phyloP scores from a whole-genome alignment of 805 yeast genomes.

The Barnettozyma salicaria region DNA sequence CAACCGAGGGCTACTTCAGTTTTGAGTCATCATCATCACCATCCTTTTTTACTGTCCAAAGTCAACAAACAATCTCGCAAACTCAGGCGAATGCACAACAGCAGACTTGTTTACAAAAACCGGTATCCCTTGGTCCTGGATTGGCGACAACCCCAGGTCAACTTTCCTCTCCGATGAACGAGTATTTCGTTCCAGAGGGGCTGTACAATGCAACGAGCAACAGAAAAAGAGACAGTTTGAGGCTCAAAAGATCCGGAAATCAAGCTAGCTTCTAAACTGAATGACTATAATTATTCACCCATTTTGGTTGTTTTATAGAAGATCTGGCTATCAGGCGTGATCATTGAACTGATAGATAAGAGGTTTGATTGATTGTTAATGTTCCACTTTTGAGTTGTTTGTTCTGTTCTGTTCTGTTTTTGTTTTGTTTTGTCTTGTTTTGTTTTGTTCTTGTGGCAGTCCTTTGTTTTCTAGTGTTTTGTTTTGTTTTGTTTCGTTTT shows the following conservation, averaged over 20 bases:
- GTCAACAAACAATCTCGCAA: not conserved
- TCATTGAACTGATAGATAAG: too few relatives aligned
- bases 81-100: conserved; percentile 10
- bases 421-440: not conserved
- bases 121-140: conserved; percentile 1
- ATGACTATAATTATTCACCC: not conserved
- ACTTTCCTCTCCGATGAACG: conserved; percentile 6
- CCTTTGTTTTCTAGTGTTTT: not conserved
- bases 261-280: conserved; percentile 8
- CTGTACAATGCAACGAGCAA: conserved; percentile 41
- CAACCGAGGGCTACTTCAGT: conserved; percentile 23
- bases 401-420: not conserved
- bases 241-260: conserved; percentile 38
- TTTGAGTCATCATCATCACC: conserved; percentile 14
- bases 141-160: not conserved
- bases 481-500: not conserved
- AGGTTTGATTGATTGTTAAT: too few relatives aligned
- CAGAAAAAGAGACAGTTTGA: conserved; percentile 47
- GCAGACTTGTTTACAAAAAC: conserved; percentile 19
- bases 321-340: too few relatives aligned
- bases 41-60: not conserved
- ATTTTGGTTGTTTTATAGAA: not conserved
- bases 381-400: too few relatives aligned
- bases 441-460: not conserved
- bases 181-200: conserved; percentile 21